Evolutionary conservation across 306 rosid species (phyloP).

Genomic region (Lathyrus oleraceus): DNA sequence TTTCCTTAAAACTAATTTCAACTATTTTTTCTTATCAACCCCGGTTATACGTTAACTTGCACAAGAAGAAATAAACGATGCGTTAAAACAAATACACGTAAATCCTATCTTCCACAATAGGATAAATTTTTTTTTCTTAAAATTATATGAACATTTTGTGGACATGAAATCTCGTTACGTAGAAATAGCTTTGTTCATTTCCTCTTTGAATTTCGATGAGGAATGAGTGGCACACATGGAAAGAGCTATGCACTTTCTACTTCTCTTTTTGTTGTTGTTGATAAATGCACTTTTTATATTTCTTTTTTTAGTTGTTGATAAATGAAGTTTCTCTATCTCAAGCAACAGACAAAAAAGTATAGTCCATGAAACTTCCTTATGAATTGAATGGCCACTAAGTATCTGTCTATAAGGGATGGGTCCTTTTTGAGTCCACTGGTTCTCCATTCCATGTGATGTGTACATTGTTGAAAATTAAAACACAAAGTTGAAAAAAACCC

Average conservation of each 20-base stretch:
- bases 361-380: constrained; percentile 34
- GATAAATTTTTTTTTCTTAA: background rate
- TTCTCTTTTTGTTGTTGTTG: background rate
- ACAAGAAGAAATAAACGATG: constrained; percentile 17
- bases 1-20: background rate
- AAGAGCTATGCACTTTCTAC: constrained; percentile 16
- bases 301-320: no score
- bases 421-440: background rate
- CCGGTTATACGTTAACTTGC: background rate
- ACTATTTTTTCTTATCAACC: background rate
- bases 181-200: background rate
- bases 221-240: constrained; percentile 22
- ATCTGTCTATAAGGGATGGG: background rate
- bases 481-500: background rate
- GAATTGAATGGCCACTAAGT: constrained; percentile 17
- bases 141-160: constrained; percentile 4
- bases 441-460: background rate
- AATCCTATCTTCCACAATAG: background rate
- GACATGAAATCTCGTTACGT: background rate
- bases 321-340: background rate
- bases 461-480: background rate
- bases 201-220: constrained; percentile 1
- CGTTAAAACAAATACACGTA: constrained; percentile 34
- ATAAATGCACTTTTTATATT: no score
- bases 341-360: background rate